Evolutionary conservation across 139 green algal genomes (phyloP).

Genomic region (Chlorella sorokiniana): DNA sequence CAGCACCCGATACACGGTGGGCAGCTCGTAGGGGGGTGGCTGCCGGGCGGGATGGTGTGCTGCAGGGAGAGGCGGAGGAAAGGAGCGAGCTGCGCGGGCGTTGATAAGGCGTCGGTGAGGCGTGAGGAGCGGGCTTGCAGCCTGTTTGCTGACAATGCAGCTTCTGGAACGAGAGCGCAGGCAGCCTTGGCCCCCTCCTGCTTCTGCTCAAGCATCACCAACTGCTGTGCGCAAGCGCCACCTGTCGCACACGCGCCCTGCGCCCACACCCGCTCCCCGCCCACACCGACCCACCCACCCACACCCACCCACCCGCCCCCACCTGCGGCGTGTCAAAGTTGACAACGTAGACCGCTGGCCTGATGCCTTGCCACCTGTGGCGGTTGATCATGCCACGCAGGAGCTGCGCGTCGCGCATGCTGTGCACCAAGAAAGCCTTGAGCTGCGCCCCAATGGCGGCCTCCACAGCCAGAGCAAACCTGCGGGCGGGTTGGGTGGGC

Average conservation of each 20-base stretch:
- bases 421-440: conserved; percentile 43
- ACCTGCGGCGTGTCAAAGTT: conserved; percentile 37
- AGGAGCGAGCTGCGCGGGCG: neutral
- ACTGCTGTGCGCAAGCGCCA: neutral
- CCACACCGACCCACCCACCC: too few relatives aligned
- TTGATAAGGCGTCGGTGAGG: too few relatives aligned
- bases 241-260: too few relatives aligned
- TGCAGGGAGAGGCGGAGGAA: neutral
- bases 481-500: neutral
- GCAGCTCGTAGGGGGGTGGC: conserved; percentile 18
- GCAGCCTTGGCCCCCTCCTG: too few relatives aligned
- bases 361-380: neutral
- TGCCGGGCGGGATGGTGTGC: conserved; percentile 40
- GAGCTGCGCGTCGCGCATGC: conserved; percentile 31
- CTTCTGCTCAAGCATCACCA: too few relatives aligned
- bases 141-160: too few relatives aligned
- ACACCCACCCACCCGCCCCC: too few relatives aligned
- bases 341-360: conserved; percentile 29
- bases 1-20: conserved; percentile 41
- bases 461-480: conserved; percentile 39
- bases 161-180: too few relatives aligned
- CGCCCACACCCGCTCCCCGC: too few relatives aligned
- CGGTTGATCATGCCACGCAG: conserved; percentile 27
- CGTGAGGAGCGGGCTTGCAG: too few relatives aligned
- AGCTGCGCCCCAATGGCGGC: conserved; percentile 16